Evolutionary conservation across 2,329 filamentous ascomycete genomes (phyloP), one percentile per base, ranked within the genome.

Genomic region (Phialophora chinensis): DNA sequence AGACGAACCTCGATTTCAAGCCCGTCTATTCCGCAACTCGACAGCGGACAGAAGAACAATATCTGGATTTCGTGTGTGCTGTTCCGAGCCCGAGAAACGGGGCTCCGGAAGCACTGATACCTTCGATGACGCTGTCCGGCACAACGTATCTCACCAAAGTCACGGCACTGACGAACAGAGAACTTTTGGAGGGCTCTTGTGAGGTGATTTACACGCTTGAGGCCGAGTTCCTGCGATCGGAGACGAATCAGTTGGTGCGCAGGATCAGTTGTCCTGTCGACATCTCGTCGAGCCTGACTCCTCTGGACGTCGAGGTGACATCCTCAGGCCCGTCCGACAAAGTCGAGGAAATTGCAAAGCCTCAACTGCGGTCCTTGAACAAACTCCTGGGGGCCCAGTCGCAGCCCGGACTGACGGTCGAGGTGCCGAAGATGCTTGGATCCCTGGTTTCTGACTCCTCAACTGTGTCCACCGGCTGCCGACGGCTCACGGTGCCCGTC

Each of bases 181-280:
- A 71, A 27, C 58, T 69, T 8, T 57, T 71, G 20, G 38, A 67
- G 35, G 69, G 69, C 4, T 56, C 50, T n/a, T 71, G 69, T 59
- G 56, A 71, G 10, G 69, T 71, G 7, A 29, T 66, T 4, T 71
- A 71, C 42, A 63, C 60, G 49, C 63, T 71, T 29, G 69, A 71
- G 35, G 64, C 66, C 10, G 66, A 66, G 42, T 66, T 71, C 35
- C n/a, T 64, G 38, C 61, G 56, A 27, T 67, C 65, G n/a, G 54
- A 47, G 17, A 59, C 61, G 4, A 35, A 27, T 5, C 47, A 67
- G 14, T n/a, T 68, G 25, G 63, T 71, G 11, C 65, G 66, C 11
- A 62, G 54, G 35, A 31, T 71, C 47, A 66, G 47, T 29, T 69
- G 67, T 49, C 65, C 67, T 0, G 65, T 69, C 42, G 65, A 71